Evolutionary conservation across 2,329 filamentous ascomycete species (phyloP).

Genomic region (Berkeleyomyces basicola): DNA sequence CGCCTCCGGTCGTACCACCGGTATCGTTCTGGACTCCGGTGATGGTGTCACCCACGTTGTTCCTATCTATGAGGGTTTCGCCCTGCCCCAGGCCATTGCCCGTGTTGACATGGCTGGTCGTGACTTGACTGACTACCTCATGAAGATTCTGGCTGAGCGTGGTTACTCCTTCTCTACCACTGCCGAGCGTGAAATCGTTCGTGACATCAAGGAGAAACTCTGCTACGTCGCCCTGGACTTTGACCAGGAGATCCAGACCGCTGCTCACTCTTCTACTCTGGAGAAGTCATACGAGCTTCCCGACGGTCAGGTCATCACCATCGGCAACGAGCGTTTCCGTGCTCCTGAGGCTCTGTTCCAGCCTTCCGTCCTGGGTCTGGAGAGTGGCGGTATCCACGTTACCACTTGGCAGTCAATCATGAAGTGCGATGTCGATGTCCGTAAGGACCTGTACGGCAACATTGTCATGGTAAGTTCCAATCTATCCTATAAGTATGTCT

Average conservation of each 20-base stretch:
- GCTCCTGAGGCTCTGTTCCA: slow-evolving; percentile 99
- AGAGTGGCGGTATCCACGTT: slow-evolving; percentile 97
- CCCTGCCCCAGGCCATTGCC: slow-evolving; percentile 97
- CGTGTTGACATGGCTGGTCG: slow-evolving; percentile 99
- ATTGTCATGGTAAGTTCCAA: slow-evolving; percentile 85
- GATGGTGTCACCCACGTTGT: slow-evolving; percentile 99
- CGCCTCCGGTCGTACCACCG: slow-evolving; percentile 98
- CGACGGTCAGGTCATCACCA: slow-evolving; percentile 98
- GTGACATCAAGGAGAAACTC: slow-evolving; percentile 99
- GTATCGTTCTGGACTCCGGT: slow-evolving; percentile 99
- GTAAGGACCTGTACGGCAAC: slow-evolving; percentile 99
- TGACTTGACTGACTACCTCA: slow-evolving; percentile 99
- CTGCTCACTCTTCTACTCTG: slow-evolving; percentile 92
- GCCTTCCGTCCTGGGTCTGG: slow-evolving; percentile 93
- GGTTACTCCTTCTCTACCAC: slow-evolving; percentile 99
- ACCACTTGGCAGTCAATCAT: slow-evolving; percentile 99
- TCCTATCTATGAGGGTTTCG: slow-evolving; percentile 99
- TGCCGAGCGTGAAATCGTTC: slow-evolving; percentile 99
- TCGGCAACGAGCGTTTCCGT: slow-evolving; percentile 99
- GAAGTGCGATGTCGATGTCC: slow-evolving; percentile 99
- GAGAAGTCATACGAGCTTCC: slow-evolving; percentile 99
- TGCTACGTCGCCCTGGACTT: slow-evolving; percentile 99
- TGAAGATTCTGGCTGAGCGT: slow-evolving; percentile 99
- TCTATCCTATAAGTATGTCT: not conserved
- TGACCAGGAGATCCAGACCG: slow-evolving; percentile 99